A percentile compares a stretch with the other conserved stretches of the same genome.
These are phyloP conservation scores for Elymus sibiricus DNA, from an alignment of 176 grass and related monocot genomes.

Conservation along the genomic window DNA sequence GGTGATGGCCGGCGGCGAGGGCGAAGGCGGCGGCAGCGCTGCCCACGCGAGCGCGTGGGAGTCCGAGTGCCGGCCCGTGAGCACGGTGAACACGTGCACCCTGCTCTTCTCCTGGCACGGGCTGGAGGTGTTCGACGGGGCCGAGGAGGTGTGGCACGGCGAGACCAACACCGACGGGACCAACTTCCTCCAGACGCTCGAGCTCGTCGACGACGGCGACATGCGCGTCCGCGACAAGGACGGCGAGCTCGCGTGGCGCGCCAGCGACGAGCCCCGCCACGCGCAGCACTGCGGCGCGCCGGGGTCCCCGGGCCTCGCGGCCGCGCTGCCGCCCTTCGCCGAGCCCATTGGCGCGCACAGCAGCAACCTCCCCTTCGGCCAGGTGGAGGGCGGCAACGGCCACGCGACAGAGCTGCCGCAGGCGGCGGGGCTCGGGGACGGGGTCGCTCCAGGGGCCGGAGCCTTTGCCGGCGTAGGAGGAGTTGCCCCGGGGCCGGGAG, in stretches of 20 bases:
- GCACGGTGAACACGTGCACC: slow-evolving; percentile 69
- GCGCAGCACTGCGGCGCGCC: slow-evolving; percentile 69
- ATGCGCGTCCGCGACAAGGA: slow-evolving; percentile 89
- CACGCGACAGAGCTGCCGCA: slow-evolving; percentile 24
- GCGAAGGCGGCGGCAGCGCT: not conserved
- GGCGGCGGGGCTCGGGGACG: slow-evolving; percentile 6
- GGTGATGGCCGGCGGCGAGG: slow-evolving; percentile 20
- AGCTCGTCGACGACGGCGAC: slow-evolving; percentile 88
- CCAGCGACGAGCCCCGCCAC: slow-evolving; percentile 58
- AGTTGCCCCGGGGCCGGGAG: not conserved
- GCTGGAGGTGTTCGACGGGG: slow-evolving; percentile 84
- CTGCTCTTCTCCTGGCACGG: slow-evolving; percentile 74
- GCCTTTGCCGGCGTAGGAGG: not conserved
- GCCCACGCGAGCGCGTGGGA: slow-evolving; percentile 63
- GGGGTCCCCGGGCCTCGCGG: slow-evolving; percentile 49
- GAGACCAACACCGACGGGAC: slow-evolving; percentile 49
- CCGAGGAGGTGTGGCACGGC: slow-evolving; percentile 63
- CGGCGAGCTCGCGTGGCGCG: slow-evolving; percentile 83
- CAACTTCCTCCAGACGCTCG: slow-evolving; percentile 67
- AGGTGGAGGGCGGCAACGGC: slow-evolving; percentile 24
- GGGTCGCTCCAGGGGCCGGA: not conserved
- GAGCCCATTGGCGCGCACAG: slow-evolving; percentile 47
- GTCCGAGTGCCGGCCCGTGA: slow-evolving; percentile 67
- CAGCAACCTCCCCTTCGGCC: slow-evolving; percentile 54
- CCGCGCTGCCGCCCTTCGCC: slow-evolving; percentile 60